Evolutionary conservation across 345 rosid genomes (phyloP).

Genomic region (Psidium friedrichsthalianum): DNA sequence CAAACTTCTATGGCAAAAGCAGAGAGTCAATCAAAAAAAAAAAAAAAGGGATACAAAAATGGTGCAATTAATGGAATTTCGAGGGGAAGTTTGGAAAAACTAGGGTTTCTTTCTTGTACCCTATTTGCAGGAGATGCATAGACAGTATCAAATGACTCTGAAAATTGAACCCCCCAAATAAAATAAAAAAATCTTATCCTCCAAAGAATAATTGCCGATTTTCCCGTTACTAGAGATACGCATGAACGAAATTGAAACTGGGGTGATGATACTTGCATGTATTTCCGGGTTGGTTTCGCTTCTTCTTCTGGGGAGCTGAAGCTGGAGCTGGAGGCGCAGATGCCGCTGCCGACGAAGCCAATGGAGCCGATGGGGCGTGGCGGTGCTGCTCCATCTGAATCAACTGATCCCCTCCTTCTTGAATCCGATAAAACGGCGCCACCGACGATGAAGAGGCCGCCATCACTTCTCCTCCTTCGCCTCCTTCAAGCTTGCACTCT

Average conservation of each 20-base stretch:
- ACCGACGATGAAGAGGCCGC: background rate
- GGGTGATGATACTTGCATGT: background rate
- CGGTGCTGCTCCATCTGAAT: background rate
- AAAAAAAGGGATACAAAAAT: background rate
- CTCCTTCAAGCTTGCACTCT: background rate
- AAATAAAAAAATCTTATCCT: background rate
- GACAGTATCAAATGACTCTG: background rate
- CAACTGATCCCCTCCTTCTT: background rate
- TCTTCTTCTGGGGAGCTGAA: background rate
- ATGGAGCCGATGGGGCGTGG: background rate
- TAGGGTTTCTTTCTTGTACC: background rate
- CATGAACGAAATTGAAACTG: background rate
- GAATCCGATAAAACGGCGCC: background rate
- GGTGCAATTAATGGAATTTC: background rate
- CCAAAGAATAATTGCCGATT: background rate
- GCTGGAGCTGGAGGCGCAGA: background rate
- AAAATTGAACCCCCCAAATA: background rate
- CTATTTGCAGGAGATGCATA: background rate
- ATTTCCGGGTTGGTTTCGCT: background rate
- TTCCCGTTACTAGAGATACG: background rate
- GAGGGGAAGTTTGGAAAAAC: background rate
- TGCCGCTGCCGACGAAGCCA: background rate
- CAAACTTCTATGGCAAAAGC: background rate
- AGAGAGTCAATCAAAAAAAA: background rate
- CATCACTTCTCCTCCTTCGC: background rate